Percentiles rank a stretch among this genome's conserved stretches.
Conservation (phyloP, 192 early-diverging fungal genomes). For the Chytriomyces hyalinus region DNA sequence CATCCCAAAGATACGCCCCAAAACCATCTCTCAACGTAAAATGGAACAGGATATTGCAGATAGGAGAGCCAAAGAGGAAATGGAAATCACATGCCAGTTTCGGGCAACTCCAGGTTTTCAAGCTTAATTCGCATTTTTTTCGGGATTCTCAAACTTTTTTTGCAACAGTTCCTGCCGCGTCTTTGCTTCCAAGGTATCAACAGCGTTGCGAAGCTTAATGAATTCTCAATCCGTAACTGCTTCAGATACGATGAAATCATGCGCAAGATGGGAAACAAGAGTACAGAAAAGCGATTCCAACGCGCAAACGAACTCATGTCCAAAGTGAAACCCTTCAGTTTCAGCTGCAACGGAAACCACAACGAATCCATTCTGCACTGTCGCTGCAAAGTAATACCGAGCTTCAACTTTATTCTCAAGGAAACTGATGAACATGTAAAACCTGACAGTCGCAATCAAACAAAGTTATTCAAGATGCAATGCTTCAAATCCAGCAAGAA, state of each 20-base stretch:
- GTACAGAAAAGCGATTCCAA: conserved; percentile 4
- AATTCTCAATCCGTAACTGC: not conserved
- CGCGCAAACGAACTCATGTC: conserved; percentile 24
- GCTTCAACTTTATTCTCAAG: not conserved
- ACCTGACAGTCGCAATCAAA: conserved; percentile 23
- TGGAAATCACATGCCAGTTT: not conserved
- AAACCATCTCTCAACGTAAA: conserved; percentile 25
- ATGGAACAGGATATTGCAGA: conserved; percentile 14
- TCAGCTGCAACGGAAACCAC: conserved; percentile 19
- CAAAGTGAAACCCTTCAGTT: conserved; percentile 36
- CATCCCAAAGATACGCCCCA: not conserved
- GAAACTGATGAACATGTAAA: not conserved
- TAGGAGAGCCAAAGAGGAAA: not conserved
- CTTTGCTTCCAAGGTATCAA: conserved; percentile 9
- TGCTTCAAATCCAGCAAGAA: conserved; percentile 8
- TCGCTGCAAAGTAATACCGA: conserved; percentile 20
- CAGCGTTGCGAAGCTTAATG: not conserved
- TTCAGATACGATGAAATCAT: conserved; percentile 36
- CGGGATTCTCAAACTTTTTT: not conserved
- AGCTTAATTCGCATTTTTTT: not conserved
- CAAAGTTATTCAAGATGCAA: conserved; percentile 32
- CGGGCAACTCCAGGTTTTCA: conserved; percentile 13
- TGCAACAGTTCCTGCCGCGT: conserved; percentile 29
- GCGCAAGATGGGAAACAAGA: conserved; percentile 34
- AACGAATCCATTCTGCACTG: conserved; percentile 11